Evolutionary conservation across 495 filamentous ascomycete species (phyloP), one percentile per base, ranked within the genome.

Genomic region (Filosporella fistucella): DNA sequence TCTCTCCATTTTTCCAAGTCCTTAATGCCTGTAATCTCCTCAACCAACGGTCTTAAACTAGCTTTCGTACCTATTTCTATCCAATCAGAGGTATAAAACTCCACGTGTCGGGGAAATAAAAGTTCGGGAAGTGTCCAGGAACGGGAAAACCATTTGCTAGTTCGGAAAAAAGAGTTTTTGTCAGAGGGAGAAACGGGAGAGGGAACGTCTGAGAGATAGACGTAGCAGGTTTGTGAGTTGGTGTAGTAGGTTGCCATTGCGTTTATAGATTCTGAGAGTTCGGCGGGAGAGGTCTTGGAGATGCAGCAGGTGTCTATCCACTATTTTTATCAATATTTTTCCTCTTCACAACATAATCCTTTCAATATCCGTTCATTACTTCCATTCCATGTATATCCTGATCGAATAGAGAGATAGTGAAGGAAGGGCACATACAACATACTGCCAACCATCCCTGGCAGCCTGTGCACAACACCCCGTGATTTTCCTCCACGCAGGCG

Each of bases 101-200:
- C 35, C 24, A 56, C 8, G 12, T 35, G 25, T 10, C 22, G 13
- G 1, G 54, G 54, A 2, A 44, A 48, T 17, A 56, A 40, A 21
- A 56, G 35, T 47, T 52, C 49, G 18, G 52, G 53, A 12, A 56
- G 30, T 8, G 32, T 41, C 53, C 53, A 56, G 0, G 47, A 47
- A 12, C 53, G 45, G 40, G 45, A 29, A 18, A 43, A 43, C 41
- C 41, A 43, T 8, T n/a, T n/a, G n/a, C n/a, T n/a, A n/a, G n/a
- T n/a, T n/a, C n/a, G n/a, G n/a, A n/a, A n/a, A n/a, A n/a, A n/a
- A n/a, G n/a, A n/a, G n/a, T n/a, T n/a, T n/a, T n/a, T n/a, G n/a
- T n/a, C n/a, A n/a, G n/a, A n/a, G n/a, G n/a, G n/a, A n/a, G n/a
- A n/a, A n/a, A n/a, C n/a, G n/a, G n/a, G n/a, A n/a, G n/a, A n/a